Base-by-base conservation (phyloP, 805 yeast species). In the Cyberlindnera maritima region DNA sequence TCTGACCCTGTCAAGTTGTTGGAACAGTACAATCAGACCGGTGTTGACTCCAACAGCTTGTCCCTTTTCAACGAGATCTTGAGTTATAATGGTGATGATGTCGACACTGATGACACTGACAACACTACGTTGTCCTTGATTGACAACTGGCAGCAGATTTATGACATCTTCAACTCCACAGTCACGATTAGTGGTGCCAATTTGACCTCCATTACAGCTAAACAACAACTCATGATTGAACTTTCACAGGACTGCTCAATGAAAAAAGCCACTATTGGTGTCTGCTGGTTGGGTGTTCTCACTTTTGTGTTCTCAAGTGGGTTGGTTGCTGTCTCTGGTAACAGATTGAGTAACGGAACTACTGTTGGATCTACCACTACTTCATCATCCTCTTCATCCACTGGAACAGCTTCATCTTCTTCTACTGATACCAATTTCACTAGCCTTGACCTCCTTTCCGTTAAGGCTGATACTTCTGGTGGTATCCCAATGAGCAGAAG, bases 11-110 rank as follows among this genome's bases (percentile, higher is more conserved):
- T 50, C 1, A 43, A 41, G 36, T 42, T 66, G 42, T 41, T 64
- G 3, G 14, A 39, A 2, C 57, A 53, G 41, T 66, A 66, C 47
- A 63, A 64, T 33, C 17, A 61, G 7, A 59, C 63, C 17, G 19
- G 12, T 3, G 54, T 56, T 0, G 50, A 50, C 10, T n/a, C 43
- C 3, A 21, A 46, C n/a, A 26, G 39, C 14, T 19, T 46, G 28
- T 19, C 49, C 7, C 28, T 26, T 2, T 45, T 43, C 29, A 41
- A 41, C 2, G 39, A 47, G 21, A 36, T 44, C 12, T 10, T 41
- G 14, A 33, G 26, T 6, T 41, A 41, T n/a, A 45, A 43, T 21
- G 37, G 36, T 9, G 46, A 49, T 13, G 28, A 20, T 4, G 8
- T 15, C 17, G 29, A 36, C 8, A 25, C 26, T 2, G 44, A 19